Evolutionary conservation across 1,139 yeast species (phyloP).

Genomic region (Nadsonia starkeyi-henricii): DNA sequence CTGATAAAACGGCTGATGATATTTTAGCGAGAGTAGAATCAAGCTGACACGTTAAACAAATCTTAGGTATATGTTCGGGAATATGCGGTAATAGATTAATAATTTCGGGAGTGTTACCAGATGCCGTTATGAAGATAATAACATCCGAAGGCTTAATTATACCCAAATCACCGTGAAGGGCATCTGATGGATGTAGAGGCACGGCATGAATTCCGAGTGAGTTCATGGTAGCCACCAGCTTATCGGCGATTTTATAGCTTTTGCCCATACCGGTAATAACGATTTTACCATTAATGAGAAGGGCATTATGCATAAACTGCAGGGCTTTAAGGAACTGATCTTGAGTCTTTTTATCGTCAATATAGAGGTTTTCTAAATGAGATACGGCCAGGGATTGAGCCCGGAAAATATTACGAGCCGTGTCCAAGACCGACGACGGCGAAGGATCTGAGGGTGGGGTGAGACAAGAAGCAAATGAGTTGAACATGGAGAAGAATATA

Average conservation of each 20-base stretch:
- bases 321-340: conserved; percentile 38
- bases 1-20: conserved; percentile 42
- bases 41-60: conserved; percentile 47
- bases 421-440: conserved; percentile 17
- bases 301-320: conserved; percentile 36
- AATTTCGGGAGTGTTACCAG: conserved; percentile 77
- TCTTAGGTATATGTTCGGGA: conserved; percentile 37
- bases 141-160: conserved; percentile 48
- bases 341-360: conserved; percentile 32
- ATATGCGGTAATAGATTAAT: conserved; percentile 45
- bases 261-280: conserved; percentile 77
- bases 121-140: conserved; percentile 55
- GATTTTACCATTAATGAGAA: conserved; percentile 47
- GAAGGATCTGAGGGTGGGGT: conserved; percentile 19
- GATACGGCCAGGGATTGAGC: conserved; percentile 34
- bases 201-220: conserved; percentile 62
- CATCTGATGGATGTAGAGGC: conserved; percentile 69
- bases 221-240: conserved; percentile 68
- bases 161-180: conserved; percentile 85
- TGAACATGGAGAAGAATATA: not conserved
- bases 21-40: conserved; percentile 33
- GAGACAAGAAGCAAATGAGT: conserved; percentile 9
- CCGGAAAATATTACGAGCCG: conserved; percentile 27
- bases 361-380: conserved; percentile 30
- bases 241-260: conserved; percentile 63